A percentile compares a stretch with the other conserved stretches of the same genome.
Conservation (phyloP, 2,329 filamentous ascomycete species). For the Clonostachys byssicola region DNA sequence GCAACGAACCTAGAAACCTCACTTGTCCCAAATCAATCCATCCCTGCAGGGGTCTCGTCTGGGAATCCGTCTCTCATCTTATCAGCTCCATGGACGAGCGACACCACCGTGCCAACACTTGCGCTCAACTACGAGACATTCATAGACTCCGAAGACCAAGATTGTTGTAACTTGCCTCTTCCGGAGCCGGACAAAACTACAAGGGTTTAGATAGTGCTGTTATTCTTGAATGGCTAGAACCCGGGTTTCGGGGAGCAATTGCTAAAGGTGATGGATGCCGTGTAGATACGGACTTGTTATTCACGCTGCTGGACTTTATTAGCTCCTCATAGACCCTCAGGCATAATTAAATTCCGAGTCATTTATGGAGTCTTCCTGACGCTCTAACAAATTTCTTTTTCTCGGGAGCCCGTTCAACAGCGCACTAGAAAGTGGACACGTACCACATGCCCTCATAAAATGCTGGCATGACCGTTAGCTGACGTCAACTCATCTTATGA, state of each 20-base stretch:
- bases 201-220: constrained; percentile 10
- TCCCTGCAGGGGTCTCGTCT: too few species aligned
- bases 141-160: neutral
- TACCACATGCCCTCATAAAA: constrained; percentile 9
- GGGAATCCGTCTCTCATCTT: too few species aligned
- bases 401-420: too few species aligned
- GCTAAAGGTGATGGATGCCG: constrained; percentile 16
- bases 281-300: constrained; percentile 17
- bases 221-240: constrained; percentile 15
- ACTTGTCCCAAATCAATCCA: too few species aligned
- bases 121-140: neutral
- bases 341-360: too few species aligned
- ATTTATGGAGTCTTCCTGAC: too few species aligned
- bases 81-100: too few species aligned
- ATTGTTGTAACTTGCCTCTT: constrained; percentile 2
- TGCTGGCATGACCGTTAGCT: neutral
- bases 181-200: constrained; percentile 14
- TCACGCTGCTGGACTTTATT: constrained; percentile 16
- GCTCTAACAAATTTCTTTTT: too few species aligned
- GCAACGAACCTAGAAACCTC: too few species aligned
- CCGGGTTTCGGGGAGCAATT: constrained; percentile 16
- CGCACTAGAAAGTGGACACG: too few species aligned
- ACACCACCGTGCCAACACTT: neutral
- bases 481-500: too few species aligned
- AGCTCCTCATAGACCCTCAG: constrained; percentile 3